Evolutionary conservation across 495 filamentous ascomycete species (phyloP).

Genomic region (Staphylotrichum tortipilum): DNA sequence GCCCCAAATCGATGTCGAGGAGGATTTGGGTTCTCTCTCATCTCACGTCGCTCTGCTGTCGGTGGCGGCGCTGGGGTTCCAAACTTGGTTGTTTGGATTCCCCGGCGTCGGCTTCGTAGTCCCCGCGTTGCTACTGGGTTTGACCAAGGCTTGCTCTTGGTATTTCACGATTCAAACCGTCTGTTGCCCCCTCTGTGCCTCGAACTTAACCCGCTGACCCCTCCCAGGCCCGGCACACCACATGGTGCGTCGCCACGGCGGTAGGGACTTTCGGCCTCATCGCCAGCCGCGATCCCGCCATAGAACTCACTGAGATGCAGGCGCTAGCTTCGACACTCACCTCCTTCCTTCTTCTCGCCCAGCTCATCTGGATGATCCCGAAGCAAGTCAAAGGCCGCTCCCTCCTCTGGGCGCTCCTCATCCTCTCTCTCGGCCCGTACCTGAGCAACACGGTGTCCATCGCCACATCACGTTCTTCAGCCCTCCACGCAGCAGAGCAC

Average conservation of each 20-base stretch:
- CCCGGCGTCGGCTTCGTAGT: not conserved
- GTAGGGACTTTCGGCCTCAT: constrained; percentile 22
- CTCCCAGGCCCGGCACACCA: not conserved
- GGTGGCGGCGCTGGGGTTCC: not conserved
- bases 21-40: not conserved
- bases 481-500: constrained; percentile 21
- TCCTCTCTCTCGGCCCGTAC: constrained; percentile 16
- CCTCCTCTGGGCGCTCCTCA: constrained; percentile 11
- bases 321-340: constrained; percentile 9
- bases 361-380: constrained; percentile 19
- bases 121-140: not conserved
- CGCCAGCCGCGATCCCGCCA: constrained; percentile 16
- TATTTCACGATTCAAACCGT: constrained; percentile 22
- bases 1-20: not conserved
- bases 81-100: not conserved
- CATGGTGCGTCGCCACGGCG: constrained; percentile 17
- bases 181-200: not conserved
- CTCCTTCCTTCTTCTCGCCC: constrained; percentile 15
- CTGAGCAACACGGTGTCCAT: constrained; percentile 11
- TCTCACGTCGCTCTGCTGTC: not conserved
- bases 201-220: not conserved
- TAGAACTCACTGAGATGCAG: constrained; percentile 10
- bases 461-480: not conserved
- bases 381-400: constrained; percentile 6
- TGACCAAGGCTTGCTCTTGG: constrained; percentile 22